Evolutionary conservation across 176 grass and related monocot species (phyloP).

Genomic region (Oryza punctata): DNA sequence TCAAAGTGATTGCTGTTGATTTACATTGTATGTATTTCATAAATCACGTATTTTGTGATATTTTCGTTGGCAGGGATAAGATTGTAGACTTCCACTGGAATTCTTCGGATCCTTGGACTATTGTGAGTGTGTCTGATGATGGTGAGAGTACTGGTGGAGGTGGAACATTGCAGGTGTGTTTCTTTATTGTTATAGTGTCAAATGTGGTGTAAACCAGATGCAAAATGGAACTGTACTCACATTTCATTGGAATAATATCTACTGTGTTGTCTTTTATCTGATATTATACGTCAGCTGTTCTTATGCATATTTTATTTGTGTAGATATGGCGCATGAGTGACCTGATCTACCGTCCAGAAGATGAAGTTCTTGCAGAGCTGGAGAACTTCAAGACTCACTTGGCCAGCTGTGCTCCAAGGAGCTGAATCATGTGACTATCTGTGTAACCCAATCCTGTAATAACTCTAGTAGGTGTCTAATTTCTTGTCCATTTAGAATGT

Average conservation of each 20-base stretch:
- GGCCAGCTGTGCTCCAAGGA: constrained; percentile 53
- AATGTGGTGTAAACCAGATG: background rate
- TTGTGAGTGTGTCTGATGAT: constrained; percentile 94
- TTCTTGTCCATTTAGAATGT: constrained; percentile 32
- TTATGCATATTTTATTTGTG: constrained; percentile 28
- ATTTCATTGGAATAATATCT: constrained; percentile 5
- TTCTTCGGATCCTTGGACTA: constrained; percentile 91
- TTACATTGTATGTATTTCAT: background rate
- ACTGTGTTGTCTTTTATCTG: background rate
- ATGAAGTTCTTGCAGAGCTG: constrained; percentile 76
- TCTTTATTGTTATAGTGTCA: constrained; percentile 30
- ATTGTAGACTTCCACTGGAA: constrained; percentile 98
- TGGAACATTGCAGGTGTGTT: constrained; percentile 89
- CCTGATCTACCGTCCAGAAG: constrained; percentile 79
- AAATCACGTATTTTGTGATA: background rate
- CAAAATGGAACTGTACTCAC: background rate
- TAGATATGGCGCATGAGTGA: constrained; percentile 98
- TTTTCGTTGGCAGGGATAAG: constrained; percentile 58
- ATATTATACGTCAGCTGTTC: constrained; percentile 6
- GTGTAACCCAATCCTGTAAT: constrained; percentile 23
- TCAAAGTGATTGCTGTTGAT: background rate
- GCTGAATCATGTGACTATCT: constrained; percentile 40
- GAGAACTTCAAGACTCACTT: constrained; percentile 83
- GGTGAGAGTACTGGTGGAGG: constrained; percentile 97
- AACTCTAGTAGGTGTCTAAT: constrained; percentile 37